Conservation (phyloP, 768 basidiomycete species). For the Rossbeevera mucosa region DNA sequence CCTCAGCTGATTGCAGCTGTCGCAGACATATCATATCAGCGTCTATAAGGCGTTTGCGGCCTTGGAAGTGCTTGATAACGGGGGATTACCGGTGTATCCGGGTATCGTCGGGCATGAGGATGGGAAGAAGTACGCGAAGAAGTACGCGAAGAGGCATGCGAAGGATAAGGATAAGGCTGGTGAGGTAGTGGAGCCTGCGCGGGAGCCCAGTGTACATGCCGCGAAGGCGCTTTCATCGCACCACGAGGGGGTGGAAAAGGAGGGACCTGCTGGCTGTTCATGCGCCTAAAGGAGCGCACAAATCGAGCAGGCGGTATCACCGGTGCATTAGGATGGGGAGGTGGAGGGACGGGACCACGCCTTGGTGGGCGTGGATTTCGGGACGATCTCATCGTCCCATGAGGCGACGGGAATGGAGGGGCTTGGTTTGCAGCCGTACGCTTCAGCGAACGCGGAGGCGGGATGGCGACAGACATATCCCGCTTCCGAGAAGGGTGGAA, state of each 20-base stretch:
- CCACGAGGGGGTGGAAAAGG: slow-evolving; percentile 24
- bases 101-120: background rate
- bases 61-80: slow-evolving; percentile 19
- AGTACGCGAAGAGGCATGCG: slow-evolving; percentile 9
- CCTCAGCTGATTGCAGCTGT: slow-evolving; percentile 17
- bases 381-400: slow-evolving; percentile 9
- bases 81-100: slow-evolving; percentile 2
- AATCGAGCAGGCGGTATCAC: slow-evolving; percentile 6
- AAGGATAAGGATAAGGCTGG: slow-evolving; percentile 27
- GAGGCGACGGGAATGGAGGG: slow-evolving; percentile 23
- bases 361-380: slow-evolving; percentile 12
- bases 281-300: background rate
- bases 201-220: slow-evolving; percentile 29
- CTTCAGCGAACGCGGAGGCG: slow-evolving; percentile 10
- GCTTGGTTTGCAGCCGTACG: background rate
- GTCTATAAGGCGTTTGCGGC: slow-evolving; percentile 2
- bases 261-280: slow-evolving; percentile 8
- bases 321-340: slow-evolving; percentile 18
- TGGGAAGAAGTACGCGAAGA: slow-evolving; percentile 12
- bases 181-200: slow-evolving; percentile 24
- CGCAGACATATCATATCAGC: slow-evolving; percentile 14
- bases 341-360: slow-evolving; percentile 8
- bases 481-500: slow-evolving; percentile 25
- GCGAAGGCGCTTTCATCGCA: slow-evolving; percentile 8
- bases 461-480: slow-evolving; percentile 2